Evolutionary conservation across 305 asterid genomes (phyloP), one percentile per base, ranked within the genome.

Genomic region (Fraxinus velutina): DNA sequence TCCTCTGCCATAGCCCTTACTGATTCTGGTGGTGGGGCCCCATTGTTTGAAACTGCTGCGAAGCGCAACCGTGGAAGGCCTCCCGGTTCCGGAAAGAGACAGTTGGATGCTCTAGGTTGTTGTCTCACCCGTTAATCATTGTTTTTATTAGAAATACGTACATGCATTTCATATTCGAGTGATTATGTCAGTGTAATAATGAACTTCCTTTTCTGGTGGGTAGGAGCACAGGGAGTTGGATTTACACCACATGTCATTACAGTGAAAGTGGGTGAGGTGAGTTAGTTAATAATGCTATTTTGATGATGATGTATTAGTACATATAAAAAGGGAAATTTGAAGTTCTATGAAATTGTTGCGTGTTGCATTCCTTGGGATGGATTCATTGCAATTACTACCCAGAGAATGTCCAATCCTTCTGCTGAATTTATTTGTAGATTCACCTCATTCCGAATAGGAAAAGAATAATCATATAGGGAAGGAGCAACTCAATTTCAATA

Each of bases 21-120:
- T 8, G 92, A 89, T 76, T 88, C 92, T 1, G 87, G 86, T 9
- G 90, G 86, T 6, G 90, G 87, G 19, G 72, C 89, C 24, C 89
- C 85, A 6, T 90, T 93, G 0, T 87, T 93, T 0, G 95, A 91
- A 76, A 87, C 88, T 32, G 84, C 92, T 0, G 87, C 87, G 19
- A 94, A 92, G 79, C 91, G 92, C 52, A 90, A 89, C 82, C 92
- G 98, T 1, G 98, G 98, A 24, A 89, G 98, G 82, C 98, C 98
- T 22, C 97, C 97, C 2, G 97, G 98, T 39, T 94, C 97, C 3
- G 93, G 85, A 42, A 94, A 92, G 84, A 94, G 82, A 78, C 98
- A 92, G 86, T 42, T 92, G 81, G 95, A 92, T 89, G 96, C 97
- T 19, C 84, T 92, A 89, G 98, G 97, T 83, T 33, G 47, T 33